Evolutionary conservation across 371 early-diverging fungal genomes (phyloP).

Genomic region (Mycotypha africana): DNA sequence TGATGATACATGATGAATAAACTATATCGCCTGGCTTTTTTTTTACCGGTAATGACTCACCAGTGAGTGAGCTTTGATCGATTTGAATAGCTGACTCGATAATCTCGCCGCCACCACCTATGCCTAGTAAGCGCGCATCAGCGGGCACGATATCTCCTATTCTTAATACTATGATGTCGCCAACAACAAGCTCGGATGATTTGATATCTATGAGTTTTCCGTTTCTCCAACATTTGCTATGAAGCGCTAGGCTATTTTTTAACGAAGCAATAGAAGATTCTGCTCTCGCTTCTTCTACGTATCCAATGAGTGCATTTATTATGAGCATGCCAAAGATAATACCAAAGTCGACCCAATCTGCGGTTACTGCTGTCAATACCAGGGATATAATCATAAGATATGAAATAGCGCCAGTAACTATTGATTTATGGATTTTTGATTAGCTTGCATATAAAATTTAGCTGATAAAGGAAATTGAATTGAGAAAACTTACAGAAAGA

Average conservation of each 20-base stretch:
- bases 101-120: conserved; percentile 74
- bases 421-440: too few relatives aligned
- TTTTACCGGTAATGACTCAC: conserved; percentile 81
- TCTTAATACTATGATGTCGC: conserved; percentile 84
- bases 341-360: conserved; percentile 84
- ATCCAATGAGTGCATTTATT: conserved; percentile 88
- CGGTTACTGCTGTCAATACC: conserved; percentile 68
- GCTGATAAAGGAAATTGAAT: not conserved
- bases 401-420: conserved; percentile 82
- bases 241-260: conserved; percentile 82
- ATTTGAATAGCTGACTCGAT: conserved; percentile 74
- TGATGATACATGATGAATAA: conserved; percentile 81
- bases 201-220: conserved; percentile 73
- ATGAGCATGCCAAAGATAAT: conserved; percentile 78
- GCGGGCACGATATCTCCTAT: conserved; percentile 95
- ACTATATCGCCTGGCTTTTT: conserved; percentile 77
- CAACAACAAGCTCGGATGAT: conserved; percentile 72
- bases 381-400: conserved; percentile 80
- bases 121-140: conserved; percentile 79
- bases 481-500: conserved; percentile 52
- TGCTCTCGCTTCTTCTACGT: conserved; percentile 83
- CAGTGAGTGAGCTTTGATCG: conserved; percentile 94
- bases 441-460: not conserved
- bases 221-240: conserved; percentile 73
- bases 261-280: conserved; percentile 85